Percentiles rank a stretch among this genome's conserved stretches.
These are phyloP conservation scores for Diaporthe longicolla DNA, from an alignment of 2,329 filamentous ascomycete species.

Conservation along the genomic window DNA sequence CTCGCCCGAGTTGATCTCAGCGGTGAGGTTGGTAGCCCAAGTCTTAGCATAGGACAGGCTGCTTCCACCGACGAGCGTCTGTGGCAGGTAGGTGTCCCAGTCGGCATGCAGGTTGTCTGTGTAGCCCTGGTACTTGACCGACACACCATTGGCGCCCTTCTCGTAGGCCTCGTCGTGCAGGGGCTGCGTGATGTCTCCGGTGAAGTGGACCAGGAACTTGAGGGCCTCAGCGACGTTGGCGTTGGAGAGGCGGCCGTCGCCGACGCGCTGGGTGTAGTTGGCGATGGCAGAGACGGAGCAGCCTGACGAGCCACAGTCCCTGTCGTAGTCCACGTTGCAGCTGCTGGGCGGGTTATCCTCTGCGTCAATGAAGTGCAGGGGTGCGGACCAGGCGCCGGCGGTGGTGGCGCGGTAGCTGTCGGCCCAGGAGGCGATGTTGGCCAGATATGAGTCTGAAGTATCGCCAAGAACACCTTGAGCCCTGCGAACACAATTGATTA, in stretches of 20 bases:
- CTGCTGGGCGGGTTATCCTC: constrained; percentile 63
- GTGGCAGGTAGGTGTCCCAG: constrained; percentile 70
- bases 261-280: constrained; percentile 50
- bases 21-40: constrained; percentile 55
- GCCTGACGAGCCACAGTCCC: constrained; percentile 60
- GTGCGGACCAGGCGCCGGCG: constrained; percentile 60
- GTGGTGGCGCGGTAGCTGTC: constrained; percentile 63
- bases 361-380: constrained; percentile 68
- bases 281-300: constrained; percentile 62
- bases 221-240: constrained; percentile 52
- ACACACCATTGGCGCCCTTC: constrained; percentile 69
- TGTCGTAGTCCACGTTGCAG: constrained; percentile 59
- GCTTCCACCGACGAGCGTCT: constrained; percentile 55
- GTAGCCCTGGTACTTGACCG: constrained; percentile 65
- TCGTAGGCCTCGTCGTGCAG: constrained; percentile 67
- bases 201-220: constrained; percentile 62
- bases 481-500: constrained; percentile 12
- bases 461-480: constrained; percentile 54
- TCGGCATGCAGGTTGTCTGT: constrained; percentile 71
- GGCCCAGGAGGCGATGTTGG: constrained; percentile 63
- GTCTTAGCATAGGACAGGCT: constrained; percentile 50
- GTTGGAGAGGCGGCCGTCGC: constrained; percentile 42
- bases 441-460: constrained; percentile 51
- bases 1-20: constrained; percentile 53
- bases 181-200: constrained; percentile 70